phyloP scores from a whole-genome alignment of 106 monocot species.

The Dendrobium huoshanense region DNA sequence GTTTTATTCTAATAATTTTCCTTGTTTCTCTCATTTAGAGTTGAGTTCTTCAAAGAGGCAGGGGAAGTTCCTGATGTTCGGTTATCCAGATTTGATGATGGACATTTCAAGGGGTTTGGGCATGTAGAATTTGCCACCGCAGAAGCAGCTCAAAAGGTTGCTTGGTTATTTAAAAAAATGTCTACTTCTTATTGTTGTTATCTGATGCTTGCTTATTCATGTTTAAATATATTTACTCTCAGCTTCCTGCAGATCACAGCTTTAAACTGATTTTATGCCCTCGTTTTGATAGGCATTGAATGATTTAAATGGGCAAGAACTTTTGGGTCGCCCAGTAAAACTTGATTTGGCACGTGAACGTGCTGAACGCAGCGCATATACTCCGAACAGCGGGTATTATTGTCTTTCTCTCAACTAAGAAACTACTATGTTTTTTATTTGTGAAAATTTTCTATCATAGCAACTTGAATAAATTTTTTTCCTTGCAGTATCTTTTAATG shows the following conservation, averaged over 20 bases:
- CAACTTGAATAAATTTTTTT: neutral
- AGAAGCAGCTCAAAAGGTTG: slow-evolving; percentile 59
- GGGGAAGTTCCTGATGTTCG: slow-evolving; percentile 76
- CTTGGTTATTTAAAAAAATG: neutral
- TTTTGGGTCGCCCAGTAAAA: slow-evolving; percentile 61
- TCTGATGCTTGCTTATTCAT: neutral
- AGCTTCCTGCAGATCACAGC: neutral
- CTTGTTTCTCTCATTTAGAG: slow-evolving; percentile 22
- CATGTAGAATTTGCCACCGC: slow-evolving; percentile 81
- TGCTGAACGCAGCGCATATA: slow-evolving; percentile 21
- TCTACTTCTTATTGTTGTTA: neutral
- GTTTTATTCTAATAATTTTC: neutral
- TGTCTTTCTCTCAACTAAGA: neutral
- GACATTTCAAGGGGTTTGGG: slow-evolving; percentile 60
- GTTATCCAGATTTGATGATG: slow-evolving; percentile 52
- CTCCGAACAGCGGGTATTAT: slow-evolving; percentile 57
- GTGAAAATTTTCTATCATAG: neutral
- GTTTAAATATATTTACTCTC: neutral
- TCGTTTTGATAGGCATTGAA: slow-evolving; percentile 40
- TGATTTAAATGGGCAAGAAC: slow-evolving; percentile 52
- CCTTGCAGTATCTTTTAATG: too few species aligned
- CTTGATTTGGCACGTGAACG: slow-evolving; percentile 62
- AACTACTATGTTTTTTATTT: neutral
- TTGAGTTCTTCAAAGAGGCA: slow-evolving; percentile 67
- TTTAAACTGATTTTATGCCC: neutral